These are phyloP conservation scores for Solanum hybrid DNA, from an alignment of 305 asterid genomes.

Conservation along the genomic window DNA sequence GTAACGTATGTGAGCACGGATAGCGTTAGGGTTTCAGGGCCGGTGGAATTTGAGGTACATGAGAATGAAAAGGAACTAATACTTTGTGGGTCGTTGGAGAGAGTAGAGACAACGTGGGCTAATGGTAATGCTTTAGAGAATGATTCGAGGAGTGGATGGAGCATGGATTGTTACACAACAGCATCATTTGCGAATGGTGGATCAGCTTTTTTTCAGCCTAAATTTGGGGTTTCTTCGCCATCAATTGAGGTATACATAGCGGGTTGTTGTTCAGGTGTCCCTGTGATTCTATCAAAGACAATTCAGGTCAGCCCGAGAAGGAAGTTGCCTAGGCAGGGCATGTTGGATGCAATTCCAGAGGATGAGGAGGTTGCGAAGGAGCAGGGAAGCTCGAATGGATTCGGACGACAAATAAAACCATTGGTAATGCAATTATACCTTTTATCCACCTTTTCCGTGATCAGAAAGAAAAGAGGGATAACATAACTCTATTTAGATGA, in stretches of 20 bases:
- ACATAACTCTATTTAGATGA: not conserved
- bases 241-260: constrained; percentile 77
- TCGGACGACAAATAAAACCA: constrained; percentile 37
- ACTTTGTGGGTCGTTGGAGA: constrained; percentile 58
- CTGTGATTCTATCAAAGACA: constrained; percentile 66
- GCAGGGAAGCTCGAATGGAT: constrained; percentile 27
- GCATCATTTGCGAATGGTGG: constrained; percentile 20
- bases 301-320: constrained; percentile 56
- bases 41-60: constrained; percentile 59
- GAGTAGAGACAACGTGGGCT: constrained; percentile 44
- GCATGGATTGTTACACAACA: constrained; percentile 52
- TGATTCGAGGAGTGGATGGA: constrained; percentile 55
- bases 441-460: not conserved
- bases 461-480: not conserved
- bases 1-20: constrained; percentile 61
- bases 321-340: constrained; percentile 43
- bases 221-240: constrained; percentile 39
- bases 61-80: constrained; percentile 44
- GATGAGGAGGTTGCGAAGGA: constrained; percentile 62
- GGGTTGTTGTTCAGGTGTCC: constrained; percentile 74
- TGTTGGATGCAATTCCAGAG: constrained; percentile 70
- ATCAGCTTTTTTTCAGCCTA: constrained; percentile 35
- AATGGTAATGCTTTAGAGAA: constrained; percentile 9
- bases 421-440: constrained; percentile 26
- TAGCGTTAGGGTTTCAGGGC: constrained; percentile 47